Base-by-base conservation (phyloP, 1,284 basidiomycete genomes). In the Coniferiporia weirii region DNA sequence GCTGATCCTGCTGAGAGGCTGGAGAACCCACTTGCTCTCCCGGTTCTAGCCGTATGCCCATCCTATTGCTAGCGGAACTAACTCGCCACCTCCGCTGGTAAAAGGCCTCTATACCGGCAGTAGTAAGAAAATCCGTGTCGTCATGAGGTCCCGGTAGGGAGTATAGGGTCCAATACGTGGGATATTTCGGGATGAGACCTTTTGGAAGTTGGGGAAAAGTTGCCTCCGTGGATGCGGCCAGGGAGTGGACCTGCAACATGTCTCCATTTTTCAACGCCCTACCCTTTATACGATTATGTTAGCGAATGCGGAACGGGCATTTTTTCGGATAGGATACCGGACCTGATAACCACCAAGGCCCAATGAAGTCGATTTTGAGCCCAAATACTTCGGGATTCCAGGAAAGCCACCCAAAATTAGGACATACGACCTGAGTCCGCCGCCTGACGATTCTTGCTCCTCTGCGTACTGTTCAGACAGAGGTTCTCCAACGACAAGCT, bases 111-210 rank as follows among this genome's bases (percentile, higher is more conserved):
- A 79, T 75, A 15, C 84, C 84, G 12, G 75, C 70, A 0, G 71
- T 46, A 0, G 79, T 81, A 12, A 87, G 64, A 65, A 80, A 89
- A 49, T 79, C 79, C 2, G 75, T 73, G 59, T 87, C 83, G 59
- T 80, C 85, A 34, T 87, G 84, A 0, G 86, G 87, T 0, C 87
- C 87, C 1, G 80, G 65, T 34, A 89, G 76, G 56, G 81, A 82
- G 52, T 79, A 71, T 9, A 89, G 66, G 0, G 71, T 69, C 82
- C 83, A 85, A 15, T 81, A 67, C 2, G 66, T 65, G 0, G 77
- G 73, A 67, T 85, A 85, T 5, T 64, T 52, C 0, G 80, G 82
- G 13, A 79, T 65, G 15, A 79, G 61, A 0, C 59, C 12, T 2
- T 61, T 44, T 19, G 70, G 69, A 10, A 72, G 63, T 12, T 15